Evolutionary conservation across 2,329 filamentous ascomycete species (phyloP).

Genomic region (Diaporthe sp.): DNA sequence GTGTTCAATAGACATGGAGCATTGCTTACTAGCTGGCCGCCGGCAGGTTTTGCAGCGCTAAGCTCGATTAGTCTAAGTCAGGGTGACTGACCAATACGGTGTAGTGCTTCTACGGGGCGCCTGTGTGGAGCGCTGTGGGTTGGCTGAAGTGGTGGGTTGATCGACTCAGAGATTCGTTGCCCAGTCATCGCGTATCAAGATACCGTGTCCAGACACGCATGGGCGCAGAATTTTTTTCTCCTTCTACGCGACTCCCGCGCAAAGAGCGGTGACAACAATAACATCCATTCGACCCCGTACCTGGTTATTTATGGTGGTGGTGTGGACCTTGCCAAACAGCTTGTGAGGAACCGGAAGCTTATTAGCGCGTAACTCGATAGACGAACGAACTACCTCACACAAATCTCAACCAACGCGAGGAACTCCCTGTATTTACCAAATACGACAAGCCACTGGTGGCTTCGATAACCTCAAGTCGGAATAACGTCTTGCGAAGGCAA

Average conservation of each 20-base stretch:
- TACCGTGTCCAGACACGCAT: constrained; percentile 22
- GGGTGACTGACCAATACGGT: not conserved
- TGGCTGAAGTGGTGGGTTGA: not conserved
- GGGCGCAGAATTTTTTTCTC: constrained; percentile 4
- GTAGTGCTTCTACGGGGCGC: constrained; percentile 1
- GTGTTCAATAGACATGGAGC: not conserved
- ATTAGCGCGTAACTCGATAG: constrained; percentile 4
- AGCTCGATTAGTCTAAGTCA: not conserved
- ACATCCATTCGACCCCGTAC: not conserved
- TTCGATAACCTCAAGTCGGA: not conserved
- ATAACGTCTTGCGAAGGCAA: not conserved
- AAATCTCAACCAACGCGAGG: not conserved
- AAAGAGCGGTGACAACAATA: constrained; percentile 28
- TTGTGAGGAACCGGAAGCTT: constrained; percentile 16
- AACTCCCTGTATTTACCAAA: too few relatives aligned
- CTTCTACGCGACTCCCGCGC: constrained; percentile 16
- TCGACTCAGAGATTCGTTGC: not conserved
- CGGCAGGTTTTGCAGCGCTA: not conserved
- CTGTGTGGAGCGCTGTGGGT: not conserved
- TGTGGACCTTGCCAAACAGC: constrained; percentile 17
- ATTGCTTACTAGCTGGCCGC: too few relatives aligned
- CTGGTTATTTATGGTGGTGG: constrained; percentile 18
- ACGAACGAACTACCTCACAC: not conserved
- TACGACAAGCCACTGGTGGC: not conserved
- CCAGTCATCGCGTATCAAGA: constrained; percentile 27